Base-by-base conservation (phyloP, 805 yeast species). In the Suhomyces tanzawaensis region DNA sequence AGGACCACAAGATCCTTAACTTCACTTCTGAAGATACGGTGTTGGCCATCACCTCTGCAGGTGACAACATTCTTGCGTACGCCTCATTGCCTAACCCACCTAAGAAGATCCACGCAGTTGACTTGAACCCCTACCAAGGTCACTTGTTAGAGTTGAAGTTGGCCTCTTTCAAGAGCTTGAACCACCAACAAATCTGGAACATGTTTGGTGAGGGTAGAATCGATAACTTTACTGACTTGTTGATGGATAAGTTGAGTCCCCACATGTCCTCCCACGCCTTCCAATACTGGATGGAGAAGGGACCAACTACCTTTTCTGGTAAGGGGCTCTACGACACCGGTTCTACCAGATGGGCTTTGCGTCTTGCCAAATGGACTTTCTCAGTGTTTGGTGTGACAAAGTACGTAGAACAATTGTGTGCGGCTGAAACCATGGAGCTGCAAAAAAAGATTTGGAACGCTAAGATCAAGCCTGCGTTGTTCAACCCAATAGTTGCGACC, bases 1-100 rank as follows among this genome's bases (percentile, higher is more conserved):
- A 84, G 62, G 95, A 85, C 64, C 76, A 77, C 43, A 71, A 71
- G 34, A 81, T 85, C 39, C 69, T 85, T 48, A 73, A 79, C 30
- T 67, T 85, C 51, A 66, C 70, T 22, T 61, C 78, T 11, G 71
- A 74, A 21, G 95, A 86, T 53, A 82, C 87, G 1, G 85, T 85
- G 3, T 69, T 85, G 48, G 90, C 91, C 16, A 85, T 85, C 40
- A 85, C 95, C 4, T 84, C 91, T 29, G 95, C 95, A 4, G 93
- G 93, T 47, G 95, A 85, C 62, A 85, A 86, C 55, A 69, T 85
- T 44, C 69, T 85, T 47, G 73, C 85, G 12, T 85, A 85, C 57
- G 90, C 93, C 4, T 53, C 81, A 7, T 67, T 85, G 47, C 80
- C 85, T 4, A 74, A 76, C 44, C 80, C 91, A 6, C 95, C 95